A percentile compares a stretch with the other conserved stretches of the same genome.
phyloP scores from a whole-genome alignment of 2,329 filamentous ascomycete genomes.

The Claviceps sp. region DNA sequence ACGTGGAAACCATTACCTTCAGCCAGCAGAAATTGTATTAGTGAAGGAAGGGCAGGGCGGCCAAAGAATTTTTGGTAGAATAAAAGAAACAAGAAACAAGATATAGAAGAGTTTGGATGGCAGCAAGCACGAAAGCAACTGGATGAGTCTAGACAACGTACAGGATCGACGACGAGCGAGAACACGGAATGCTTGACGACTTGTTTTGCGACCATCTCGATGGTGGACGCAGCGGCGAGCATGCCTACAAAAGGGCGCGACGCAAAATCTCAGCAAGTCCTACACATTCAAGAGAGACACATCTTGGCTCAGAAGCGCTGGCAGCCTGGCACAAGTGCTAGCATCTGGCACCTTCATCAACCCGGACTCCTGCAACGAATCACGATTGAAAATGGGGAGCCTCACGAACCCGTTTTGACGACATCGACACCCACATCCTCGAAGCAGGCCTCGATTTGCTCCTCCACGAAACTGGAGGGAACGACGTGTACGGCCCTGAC shows the following conservation, averaged over 20 bases:
- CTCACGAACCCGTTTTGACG: slow-evolving; percentile 66
- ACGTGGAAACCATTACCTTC: slow-evolving; percentile 85
- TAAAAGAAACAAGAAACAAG: not conserved
- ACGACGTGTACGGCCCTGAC: slow-evolving; percentile 71
- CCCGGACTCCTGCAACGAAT: too few species aligned
- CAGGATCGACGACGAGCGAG: slow-evolving; percentile 25
- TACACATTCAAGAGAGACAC: not conserved
- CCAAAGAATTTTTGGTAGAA: not conserved
- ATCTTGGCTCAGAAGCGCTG: too few species aligned
- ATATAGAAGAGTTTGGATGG: not conserved
- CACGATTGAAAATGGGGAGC: not conserved
- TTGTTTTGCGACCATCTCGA: slow-evolving; percentile 20
- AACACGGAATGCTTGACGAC: slow-evolving; percentile 18
- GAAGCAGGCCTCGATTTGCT: slow-evolving; percentile 75
- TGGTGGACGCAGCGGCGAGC: slow-evolving; percentile 24
- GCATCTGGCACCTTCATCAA: too few species aligned
- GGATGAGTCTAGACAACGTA: slow-evolving; percentile 9
- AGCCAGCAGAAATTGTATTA: slow-evolving; percentile 7
- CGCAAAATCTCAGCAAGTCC: not conserved
- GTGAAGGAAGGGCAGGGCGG: not conserved
- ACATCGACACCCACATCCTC: slow-evolving; percentile 80
- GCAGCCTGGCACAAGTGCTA: too few species aligned
- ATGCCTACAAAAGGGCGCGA: slow-evolving; percentile 18
- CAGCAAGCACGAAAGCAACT: not conserved
- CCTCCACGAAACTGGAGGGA: slow-evolving; percentile 64